phyloP scores from a whole-genome alignment of 345 rosid genomes.

The Mallotus nudiflorus region DNA sequence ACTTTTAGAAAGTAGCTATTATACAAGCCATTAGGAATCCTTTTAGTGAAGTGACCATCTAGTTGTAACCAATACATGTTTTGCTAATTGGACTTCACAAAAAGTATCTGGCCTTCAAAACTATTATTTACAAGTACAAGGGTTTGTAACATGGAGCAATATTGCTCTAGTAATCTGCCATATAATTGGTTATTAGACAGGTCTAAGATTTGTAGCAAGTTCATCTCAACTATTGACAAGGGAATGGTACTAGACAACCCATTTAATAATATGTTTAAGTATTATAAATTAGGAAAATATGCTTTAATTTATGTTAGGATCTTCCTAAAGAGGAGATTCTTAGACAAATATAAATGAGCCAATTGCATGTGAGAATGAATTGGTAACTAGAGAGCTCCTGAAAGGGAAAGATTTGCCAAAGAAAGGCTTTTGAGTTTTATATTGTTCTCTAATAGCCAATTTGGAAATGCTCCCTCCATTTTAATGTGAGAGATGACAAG shows the following conservation, averaged over 20 bases:
- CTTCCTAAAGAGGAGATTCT: not conserved
- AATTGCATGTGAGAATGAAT: not conserved
- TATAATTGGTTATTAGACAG: not conserved
- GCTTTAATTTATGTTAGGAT: not conserved
- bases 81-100: no score
- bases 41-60: not conserved
- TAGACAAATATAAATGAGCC: not conserved
- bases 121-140: not conserved
- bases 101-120: slow-evolving; percentile 1
- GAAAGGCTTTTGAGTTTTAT: not conserved
- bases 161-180: not conserved
- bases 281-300: not conserved
- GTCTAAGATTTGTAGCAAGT: not conserved
- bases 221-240: not conserved
- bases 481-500: not conserved
- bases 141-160: not conserved
- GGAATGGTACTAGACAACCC: not conserved
- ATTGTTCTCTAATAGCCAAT: slow-evolving; percentile 4
- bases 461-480: no score
- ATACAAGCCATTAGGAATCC: not conserved
- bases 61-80: not conserved
- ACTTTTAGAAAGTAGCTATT: not conserved
- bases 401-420: not conserved
- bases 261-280: not conserved
- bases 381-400: not conserved